phyloP scores from a whole-genome alignment of 2,329 filamentous ascomycete genomes.

The Arthrobotrys sinensis region DNA sequence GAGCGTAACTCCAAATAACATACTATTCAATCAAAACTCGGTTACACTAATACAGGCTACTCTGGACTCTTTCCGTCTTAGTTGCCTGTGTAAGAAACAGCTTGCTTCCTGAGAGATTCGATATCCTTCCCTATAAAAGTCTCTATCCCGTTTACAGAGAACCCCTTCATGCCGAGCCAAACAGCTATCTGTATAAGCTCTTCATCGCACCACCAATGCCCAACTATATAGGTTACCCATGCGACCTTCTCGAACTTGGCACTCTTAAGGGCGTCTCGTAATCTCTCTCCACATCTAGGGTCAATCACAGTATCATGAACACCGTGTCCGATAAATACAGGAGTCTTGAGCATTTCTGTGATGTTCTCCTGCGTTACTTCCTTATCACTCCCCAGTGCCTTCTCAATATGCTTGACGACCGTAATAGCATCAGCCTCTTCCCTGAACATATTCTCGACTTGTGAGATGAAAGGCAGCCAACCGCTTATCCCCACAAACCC shows the following conservation, averaged over 20 bases:
- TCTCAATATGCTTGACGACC: slow-evolving; percentile 32
- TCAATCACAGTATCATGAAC: slow-evolving; percentile 27
- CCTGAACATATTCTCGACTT: slow-evolving; percentile 24
- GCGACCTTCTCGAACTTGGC: slow-evolving; percentile 18
- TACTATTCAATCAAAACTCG: too few species aligned
- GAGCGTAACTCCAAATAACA: too few species aligned
- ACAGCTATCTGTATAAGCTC: slow-evolving; percentile 34
- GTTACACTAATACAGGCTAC: too few species aligned
- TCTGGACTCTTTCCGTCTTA: not conserved
- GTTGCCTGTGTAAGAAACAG: not conserved
- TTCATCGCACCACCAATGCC: slow-evolving; percentile 50
- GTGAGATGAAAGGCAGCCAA: slow-evolving; percentile 40
- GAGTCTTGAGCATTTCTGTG: slow-evolving; percentile 18
- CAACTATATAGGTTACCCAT: slow-evolving; percentile 35
- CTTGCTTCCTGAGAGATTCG: not conserved
- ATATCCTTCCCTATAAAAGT: not conserved
- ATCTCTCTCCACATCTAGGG: slow-evolving; percentile 19
- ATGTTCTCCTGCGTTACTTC: not conserved
- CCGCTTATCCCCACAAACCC: slow-evolving; percentile 46
- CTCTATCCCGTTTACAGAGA: slow-evolving; percentile 14
- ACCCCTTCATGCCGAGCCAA: slow-evolving; percentile 15
- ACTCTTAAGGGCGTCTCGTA: slow-evolving; percentile 8
- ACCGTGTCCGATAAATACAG: slow-evolving; percentile 36
- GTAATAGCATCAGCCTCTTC: not conserved
- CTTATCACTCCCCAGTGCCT: not conserved